Conservation (phyloP, 148 eudicot genomes). For the Nepenthes gracilis region DNA sequence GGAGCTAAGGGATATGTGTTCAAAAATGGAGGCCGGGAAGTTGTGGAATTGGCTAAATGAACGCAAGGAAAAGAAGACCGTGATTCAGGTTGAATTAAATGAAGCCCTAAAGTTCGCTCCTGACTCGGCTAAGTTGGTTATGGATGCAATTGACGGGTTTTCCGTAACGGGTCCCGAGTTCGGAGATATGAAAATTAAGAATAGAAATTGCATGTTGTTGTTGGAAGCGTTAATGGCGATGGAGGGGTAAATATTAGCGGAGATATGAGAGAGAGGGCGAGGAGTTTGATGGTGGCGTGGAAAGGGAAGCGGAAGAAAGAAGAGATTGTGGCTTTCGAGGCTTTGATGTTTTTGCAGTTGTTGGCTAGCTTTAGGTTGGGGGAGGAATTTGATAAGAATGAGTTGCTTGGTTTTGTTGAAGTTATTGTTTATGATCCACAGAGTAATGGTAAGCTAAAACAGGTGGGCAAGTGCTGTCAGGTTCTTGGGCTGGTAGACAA, state of each 20-base stretch:
- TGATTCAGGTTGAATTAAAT: constrained; percentile 15
- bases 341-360: constrained; percentile 21
- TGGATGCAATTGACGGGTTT: constrained; percentile 33
- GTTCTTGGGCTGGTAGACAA: constrained; percentile 16
- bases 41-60: too few species aligned
- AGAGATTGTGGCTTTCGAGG: constrained; percentile 9
- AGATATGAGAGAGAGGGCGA: constrained; percentile 4
- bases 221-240: constrained; percentile 29
- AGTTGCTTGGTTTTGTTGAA: constrained; percentile 17
- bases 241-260: constrained; percentile 10
- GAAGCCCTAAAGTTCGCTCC: constrained; percentile 22
- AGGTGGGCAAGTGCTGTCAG: constrained; percentile 15
- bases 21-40: too few species aligned
- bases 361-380: constrained; percentile 24
- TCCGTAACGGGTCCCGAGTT: constrained; percentile 6
- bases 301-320: constrained; percentile 14
- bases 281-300: constrained; percentile 26
- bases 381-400: constrained; percentile 16
- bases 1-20: too few species aligned
- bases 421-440: too few species aligned
- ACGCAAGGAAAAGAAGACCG: too few species aligned
- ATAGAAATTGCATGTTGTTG: constrained; percentile 15
- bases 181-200: too few species aligned
- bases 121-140: constrained; percentile 22
- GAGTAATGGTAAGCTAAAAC: too few species aligned